Conservation (phyloP, 2,329 filamentous ascomycete genomes). For the Penicillium corylophilum region DNA sequence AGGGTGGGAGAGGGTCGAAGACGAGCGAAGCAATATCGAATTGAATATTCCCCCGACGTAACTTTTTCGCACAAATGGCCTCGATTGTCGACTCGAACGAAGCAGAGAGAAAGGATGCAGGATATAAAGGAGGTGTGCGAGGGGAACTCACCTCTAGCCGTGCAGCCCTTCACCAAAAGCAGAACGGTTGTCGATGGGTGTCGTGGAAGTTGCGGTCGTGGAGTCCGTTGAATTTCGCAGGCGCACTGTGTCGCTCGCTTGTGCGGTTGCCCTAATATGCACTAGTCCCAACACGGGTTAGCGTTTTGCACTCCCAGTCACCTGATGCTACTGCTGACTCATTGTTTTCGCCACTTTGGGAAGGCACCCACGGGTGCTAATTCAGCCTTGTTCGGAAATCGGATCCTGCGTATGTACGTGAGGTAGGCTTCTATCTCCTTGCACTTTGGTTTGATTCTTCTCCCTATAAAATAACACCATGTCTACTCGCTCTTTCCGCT, state of each 20-base stretch:
- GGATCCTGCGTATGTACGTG: not conserved
- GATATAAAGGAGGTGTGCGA: slow-evolving; percentile 15
- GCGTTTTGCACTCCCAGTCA: slow-evolving; percentile 6
- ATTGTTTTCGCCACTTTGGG: slow-evolving; percentile 2
- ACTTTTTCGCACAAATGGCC: slow-evolving; percentile 11
- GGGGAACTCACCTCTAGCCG: slow-evolving; percentile 44
- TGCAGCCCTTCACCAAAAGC: slow-evolving; percentile 48
- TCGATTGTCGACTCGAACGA: slow-evolving; percentile 24
- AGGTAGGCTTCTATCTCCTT: not conserved
- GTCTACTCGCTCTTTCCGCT: slow-evolving; percentile 24
- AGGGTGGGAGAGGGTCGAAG: slow-evolving; percentile 5
- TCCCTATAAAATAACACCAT: not conserved
- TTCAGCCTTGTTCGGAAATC: not conserved
- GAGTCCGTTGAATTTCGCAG: slow-evolving; percentile 45
- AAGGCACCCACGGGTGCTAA: not conserved
- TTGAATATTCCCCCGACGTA: slow-evolving; percentile 10
- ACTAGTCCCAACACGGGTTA: slow-evolving; percentile 32
- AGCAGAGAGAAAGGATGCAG: slow-evolving; percentile 28
- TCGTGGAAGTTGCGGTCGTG: slow-evolving; percentile 43
- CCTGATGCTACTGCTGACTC: slow-evolving; percentile 25
- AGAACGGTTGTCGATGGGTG: slow-evolving; percentile 41
- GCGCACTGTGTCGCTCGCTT: slow-evolving; percentile 44
- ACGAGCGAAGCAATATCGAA: slow-evolving; percentile 9
- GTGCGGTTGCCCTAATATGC: slow-evolving; percentile 44
- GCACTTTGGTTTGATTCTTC: not conserved